These are phyloP conservation scores for Chalara sp. DNA, from an alignment of 2,329 filamentous ascomycete genomes.

Conservation along the genomic window DNA sequence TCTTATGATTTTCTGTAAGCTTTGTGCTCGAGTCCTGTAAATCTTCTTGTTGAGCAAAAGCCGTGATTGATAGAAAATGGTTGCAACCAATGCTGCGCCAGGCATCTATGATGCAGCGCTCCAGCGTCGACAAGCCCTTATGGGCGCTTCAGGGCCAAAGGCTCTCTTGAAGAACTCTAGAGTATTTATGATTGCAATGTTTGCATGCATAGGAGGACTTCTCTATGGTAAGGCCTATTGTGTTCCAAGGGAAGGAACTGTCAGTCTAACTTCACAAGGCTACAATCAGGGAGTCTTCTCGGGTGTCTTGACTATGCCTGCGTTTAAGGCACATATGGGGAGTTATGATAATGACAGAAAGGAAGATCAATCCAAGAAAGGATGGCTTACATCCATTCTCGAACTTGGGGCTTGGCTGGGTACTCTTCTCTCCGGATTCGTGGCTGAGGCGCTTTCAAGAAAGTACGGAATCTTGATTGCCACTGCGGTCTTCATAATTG, in stretches of 20 bases:
- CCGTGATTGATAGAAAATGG: conserved; percentile 9
- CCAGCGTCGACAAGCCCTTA: conserved; percentile 43
- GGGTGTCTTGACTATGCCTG: conserved; percentile 55
- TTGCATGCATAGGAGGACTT: conserved; percentile 56
- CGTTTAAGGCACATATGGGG: conserved; percentile 48
- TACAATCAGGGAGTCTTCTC: conserved; percentile 75
- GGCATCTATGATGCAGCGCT: conserved; percentile 45
- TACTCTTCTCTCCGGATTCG: conserved; percentile 59
- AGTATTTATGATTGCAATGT: conserved; percentile 53
- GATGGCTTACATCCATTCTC: conserved; percentile 60
- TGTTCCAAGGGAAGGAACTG: background rate
- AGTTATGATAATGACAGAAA: conserved; percentile 40
- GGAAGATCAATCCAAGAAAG: conserved; percentile 46
- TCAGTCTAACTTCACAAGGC: conserved; percentile 31
- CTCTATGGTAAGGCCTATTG: conserved; percentile 31
- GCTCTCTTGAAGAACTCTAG: conserved; percentile 53
- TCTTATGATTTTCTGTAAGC: background rate
- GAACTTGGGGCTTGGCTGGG: conserved; percentile 76
- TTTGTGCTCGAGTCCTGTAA: conserved; percentile 1
- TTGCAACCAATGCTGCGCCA: conserved; percentile 22
- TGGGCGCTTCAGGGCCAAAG: conserved; percentile 43
- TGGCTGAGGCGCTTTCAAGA: conserved; percentile 63
- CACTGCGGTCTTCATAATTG: conserved; percentile 60
- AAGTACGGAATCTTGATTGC: conserved; percentile 65
- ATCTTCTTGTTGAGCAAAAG: background rate